Evolutionary conservation across 176 grass and related monocot genomes (phyloP).

Genomic region (Carex kokanica): DNA sequence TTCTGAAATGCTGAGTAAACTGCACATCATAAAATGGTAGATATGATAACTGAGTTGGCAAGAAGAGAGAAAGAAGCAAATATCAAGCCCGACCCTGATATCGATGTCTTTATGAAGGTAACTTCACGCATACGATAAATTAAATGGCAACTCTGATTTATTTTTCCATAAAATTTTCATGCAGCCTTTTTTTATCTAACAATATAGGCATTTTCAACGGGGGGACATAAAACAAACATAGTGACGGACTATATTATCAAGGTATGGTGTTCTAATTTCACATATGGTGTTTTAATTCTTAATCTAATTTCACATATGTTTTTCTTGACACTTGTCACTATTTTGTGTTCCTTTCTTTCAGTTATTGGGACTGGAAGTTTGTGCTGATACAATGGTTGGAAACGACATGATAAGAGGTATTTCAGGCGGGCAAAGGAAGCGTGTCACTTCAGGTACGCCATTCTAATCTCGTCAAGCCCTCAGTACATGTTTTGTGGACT

Average conservation of each 20-base stretch:
- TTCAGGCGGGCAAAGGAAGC: constrained; percentile 87
- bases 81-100: constrained; percentile 87
- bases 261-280: constrained; percentile 39
- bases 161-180: not conserved
- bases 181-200: constrained; percentile 26
- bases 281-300: constrained; percentile 2
- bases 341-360: constrained; percentile 27
- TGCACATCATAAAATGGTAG: constrained; percentile 34
- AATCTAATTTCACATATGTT: not conserved
- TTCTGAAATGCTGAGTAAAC: not conserved
- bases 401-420: constrained; percentile 90
- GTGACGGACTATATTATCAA: constrained; percentile 92
- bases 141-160: not conserved
- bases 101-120: constrained; percentile 94
- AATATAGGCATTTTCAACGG: constrained; percentile 68
- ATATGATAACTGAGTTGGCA: constrained; percentile 75
- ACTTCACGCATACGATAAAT: constrained; percentile 4
- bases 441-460: constrained; percentile 79
- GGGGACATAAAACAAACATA: constrained; percentile 64
- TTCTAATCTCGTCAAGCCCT: not conserved
- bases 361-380: constrained; percentile 85
- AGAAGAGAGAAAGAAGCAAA: constrained; percentile 79
- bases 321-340: constrained; percentile 25
- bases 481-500: not conserved
- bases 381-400: constrained; percentile 86